Percentiles rank a stretch among this genome's conserved stretches.
Evolutionary conservation across 176 grass and related monocot genomes (phyloP).

Genomic region (Triticum urartu): DNA sequence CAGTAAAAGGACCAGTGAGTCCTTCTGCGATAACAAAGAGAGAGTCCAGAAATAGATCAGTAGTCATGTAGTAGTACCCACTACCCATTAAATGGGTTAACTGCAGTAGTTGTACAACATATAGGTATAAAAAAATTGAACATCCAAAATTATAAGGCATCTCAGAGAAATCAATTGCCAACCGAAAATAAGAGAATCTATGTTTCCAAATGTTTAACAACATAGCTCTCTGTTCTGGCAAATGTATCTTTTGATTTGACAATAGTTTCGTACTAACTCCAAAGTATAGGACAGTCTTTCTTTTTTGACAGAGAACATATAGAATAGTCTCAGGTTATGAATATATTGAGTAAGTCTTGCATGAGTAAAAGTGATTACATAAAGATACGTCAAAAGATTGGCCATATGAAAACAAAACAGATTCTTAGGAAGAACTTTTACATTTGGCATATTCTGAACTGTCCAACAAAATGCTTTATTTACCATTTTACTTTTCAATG

Average conservation of each 20-base stretch:
- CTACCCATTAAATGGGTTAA: neutral
- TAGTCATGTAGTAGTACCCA: neutral
- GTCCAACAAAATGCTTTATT: conserved; percentile 3
- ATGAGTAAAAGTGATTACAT: neutral
- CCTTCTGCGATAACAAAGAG: conserved; percentile 52
- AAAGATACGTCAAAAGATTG: neutral
- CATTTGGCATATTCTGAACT: neutral
- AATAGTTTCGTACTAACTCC: neutral
- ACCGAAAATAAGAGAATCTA: neutral
- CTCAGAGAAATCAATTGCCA: neutral
- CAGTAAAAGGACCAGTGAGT: conserved; percentile 73
- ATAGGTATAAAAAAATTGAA: neutral
- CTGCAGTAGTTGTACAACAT: neutral
- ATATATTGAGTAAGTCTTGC: neutral
- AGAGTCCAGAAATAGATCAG: conserved; percentile 2
- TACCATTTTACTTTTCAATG: neutral
- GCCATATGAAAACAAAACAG: neutral
- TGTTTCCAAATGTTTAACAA: neutral
- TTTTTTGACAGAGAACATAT: neutral
- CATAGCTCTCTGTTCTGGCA: neutral
- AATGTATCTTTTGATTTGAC: neutral
- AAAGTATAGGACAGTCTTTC: neutral
- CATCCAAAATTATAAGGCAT: neutral
- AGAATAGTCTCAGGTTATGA: neutral
- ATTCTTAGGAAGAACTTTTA: conserved; percentile 7